Evolutionary conservation across 2,329 filamentous ascomycete species (phyloP).

Genomic region (Stagonosporopsis tanaceti): DNA sequence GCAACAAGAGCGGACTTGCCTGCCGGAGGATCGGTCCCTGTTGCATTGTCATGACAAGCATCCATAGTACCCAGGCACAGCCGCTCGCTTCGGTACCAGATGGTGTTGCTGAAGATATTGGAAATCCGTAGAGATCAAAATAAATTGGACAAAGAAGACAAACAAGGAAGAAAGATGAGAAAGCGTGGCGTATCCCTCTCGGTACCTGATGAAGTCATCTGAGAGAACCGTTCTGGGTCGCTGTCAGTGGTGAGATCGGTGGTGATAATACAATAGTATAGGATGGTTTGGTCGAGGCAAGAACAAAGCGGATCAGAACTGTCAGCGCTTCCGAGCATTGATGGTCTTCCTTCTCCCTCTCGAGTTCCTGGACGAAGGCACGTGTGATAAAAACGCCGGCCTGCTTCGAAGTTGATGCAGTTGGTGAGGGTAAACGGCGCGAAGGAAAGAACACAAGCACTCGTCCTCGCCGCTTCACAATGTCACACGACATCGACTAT

Average conservation of each 20-base stretch:
- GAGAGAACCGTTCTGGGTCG: too few species aligned
- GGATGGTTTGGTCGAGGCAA: background rate
- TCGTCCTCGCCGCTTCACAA: background rate
- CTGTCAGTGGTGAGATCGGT: background rate
- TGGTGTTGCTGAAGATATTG: background rate
- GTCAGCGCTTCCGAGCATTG: background rate
- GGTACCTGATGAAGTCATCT: background rate
- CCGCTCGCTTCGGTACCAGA: background rate
- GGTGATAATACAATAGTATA: background rate
- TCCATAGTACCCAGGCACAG: background rate
- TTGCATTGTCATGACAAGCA: background rate
- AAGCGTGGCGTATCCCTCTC: background rate
- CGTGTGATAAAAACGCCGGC: background rate
- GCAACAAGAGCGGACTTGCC: background rate
- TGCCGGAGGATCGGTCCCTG: background rate
- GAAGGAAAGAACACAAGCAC: background rate
- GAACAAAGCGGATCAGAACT: background rate
- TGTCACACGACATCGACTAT: background rate
- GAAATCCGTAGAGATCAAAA: background rate
- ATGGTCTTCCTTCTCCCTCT: background rate
- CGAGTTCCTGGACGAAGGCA: background rate
- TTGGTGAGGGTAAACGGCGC: background rate
- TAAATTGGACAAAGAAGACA: background rate
- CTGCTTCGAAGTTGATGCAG: background rate
- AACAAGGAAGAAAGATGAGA: background rate